Base-by-base conservation (phyloP, 805 yeast species). In the Hemisphaericaspora nanyangensis region DNA sequence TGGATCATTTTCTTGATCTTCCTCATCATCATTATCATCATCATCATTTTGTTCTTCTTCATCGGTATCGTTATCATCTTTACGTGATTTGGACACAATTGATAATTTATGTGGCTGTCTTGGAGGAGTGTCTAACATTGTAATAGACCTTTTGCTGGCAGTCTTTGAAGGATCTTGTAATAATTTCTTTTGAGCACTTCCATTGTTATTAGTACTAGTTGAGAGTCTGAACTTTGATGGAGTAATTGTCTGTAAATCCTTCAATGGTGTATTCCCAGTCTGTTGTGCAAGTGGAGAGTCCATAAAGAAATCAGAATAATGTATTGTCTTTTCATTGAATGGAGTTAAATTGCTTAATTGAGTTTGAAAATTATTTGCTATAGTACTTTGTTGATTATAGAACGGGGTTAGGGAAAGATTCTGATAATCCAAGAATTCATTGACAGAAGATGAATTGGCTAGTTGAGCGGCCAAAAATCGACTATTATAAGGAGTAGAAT, bases 401-500 rank as follows among this genome's bases (percentile, higher is more conserved):
- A 67, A 68, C 4, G 74, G 74, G 10, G 74, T 68, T 37, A 68
- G 54, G 44, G 63, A 65, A 34, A 68, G 51, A 12, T 70, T 67
- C 25, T 40, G 49, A 6, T 39, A 38, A 27, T 43, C 38, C 8
- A 47, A 40, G 15, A 35, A 37, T 5, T 34, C 30, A 20, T 43
- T 42, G 5, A 33, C 33, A n/a, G 35, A 33, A 18, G 15, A 15
- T 5, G 35, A 33, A 26, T 17, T 33, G n/a, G 29, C 35, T 20
- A 26, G 20, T 24, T 33, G 35, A 10, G 29, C 4, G n/a, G 17
- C 12, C 16, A 33, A 24, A 12, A 24, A 17, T 24, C 24, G 20
- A 13, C 17, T 33, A 27, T 24, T 51, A 46, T 60, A 59, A 10
- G 74, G 73, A 10, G 73, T 66, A 15, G 68, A 54, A 38, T 58